Conservation (phyloP, 2,329 filamentous ascomycete species). For the Fusarium sterilihyphosum region DNA sequence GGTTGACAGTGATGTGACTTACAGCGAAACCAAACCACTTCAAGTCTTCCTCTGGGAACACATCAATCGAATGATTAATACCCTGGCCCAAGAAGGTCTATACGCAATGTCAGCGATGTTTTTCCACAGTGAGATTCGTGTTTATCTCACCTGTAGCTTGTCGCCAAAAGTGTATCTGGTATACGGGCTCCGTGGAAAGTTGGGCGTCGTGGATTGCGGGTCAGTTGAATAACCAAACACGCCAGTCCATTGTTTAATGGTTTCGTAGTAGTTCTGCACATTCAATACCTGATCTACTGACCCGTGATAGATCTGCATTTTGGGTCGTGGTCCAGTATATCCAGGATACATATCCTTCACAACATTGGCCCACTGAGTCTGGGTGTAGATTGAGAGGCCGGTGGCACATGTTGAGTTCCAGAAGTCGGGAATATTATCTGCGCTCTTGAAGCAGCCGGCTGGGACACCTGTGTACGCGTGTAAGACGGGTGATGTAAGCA, state of each 20-base stretch:
- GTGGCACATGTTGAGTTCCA: slow-evolving; percentile 67
- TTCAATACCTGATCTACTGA: slow-evolving; percentile 59
- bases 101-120: no score
- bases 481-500: not conserved
- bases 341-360: slow-evolving; percentile 60
- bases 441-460: slow-evolving; percentile 62
- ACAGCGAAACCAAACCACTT: slow-evolving; percentile 34
- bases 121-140: no score
- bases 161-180: slow-evolving; percentile 53
- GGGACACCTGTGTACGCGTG: slow-evolving; percentile 61
- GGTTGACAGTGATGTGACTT: not conserved
- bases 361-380: slow-evolving; percentile 53
- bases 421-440: slow-evolving; percentile 52
- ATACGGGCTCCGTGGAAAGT: slow-evolving; percentile 51
- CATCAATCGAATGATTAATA: slow-evolving; percentile 28
- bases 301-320: slow-evolving; percentile 70
- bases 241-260: slow-evolving; percentile 65
- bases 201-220: slow-evolving; percentile 44
- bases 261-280: slow-evolving; percentile 66
- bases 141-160: slow-evolving; percentile 18
- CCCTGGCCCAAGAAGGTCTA: slow-evolving; percentile 34
- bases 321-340: slow-evolving; percentile 59
- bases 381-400: slow-evolving; percentile 57
- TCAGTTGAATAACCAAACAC: slow-evolving; percentile 55
- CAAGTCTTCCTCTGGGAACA: slow-evolving; percentile 31